Conservation (phyloP, 345 rosid genomes). For the Toxicodendron radicans region DNA sequence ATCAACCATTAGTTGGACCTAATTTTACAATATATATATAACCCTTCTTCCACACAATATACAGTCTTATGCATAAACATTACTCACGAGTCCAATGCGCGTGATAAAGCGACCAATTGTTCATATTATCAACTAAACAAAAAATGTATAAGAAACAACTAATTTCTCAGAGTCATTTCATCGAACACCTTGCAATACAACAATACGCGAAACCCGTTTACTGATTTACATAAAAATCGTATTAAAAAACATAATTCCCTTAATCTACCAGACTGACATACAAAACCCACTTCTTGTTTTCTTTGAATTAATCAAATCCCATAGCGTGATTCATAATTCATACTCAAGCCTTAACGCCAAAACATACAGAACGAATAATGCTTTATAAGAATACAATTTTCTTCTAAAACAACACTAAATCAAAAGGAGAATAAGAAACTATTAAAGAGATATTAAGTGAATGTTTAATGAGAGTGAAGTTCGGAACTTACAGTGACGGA, state of each 20-base stretch:
- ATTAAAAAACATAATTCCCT: not conserved
- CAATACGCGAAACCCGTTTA: not conserved
- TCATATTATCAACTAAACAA: too few species aligned
- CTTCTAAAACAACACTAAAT: too few species aligned
- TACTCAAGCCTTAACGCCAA: not conserved
- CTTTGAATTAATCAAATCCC: not conserved
- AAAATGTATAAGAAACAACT: too few species aligned
- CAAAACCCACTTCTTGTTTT: not conserved
- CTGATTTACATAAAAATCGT: not conserved
- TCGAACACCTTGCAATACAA: slow-evolving; percentile 10
- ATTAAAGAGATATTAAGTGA: too few species aligned
- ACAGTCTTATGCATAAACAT: too few species aligned
- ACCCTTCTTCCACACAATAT: too few species aligned
- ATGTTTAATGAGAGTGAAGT: not conserved
- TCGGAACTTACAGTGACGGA: not conserved
- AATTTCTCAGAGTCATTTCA: slow-evolving; percentile 15
- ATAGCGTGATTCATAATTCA: not conserved
- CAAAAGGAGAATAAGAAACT: not conserved
- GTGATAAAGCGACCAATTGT: too few species aligned
- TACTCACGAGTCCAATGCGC: too few species aligned
- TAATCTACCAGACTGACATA: not conserved
- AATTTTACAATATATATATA: too few species aligned
- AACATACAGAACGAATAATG: not conserved
- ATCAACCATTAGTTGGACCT: too few species aligned
- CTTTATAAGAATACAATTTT: not conserved